Percentiles rank a stretch among this genome's conserved stretches.
These are phyloP conservation scores for Hanseniaspora guilliermondii DNA, from an alignment of 805 yeast genomes.

Conservation along the genomic window DNA sequence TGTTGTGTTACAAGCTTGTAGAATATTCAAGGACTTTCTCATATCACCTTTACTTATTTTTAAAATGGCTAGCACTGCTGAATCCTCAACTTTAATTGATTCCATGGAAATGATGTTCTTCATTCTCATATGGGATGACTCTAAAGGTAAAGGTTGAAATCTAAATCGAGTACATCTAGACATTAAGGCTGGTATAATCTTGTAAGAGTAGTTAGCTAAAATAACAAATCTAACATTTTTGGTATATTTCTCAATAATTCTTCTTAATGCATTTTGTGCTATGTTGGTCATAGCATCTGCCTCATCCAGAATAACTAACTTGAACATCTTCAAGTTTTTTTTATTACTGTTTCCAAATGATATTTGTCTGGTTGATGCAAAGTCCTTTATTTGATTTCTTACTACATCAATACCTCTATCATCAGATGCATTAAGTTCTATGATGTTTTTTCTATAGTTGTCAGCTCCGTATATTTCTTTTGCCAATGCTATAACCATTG, in stretches of 20 bases:
- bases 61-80: slow-evolving; percentile 56
- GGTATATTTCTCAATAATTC: slow-evolving; percentile 80
- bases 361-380: slow-evolving; percentile 91
- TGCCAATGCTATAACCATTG: slow-evolving; percentile 79
- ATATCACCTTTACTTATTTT: slow-evolving; percentile 83
- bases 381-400: slow-evolving; percentile 91
- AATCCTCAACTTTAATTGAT: slow-evolving; percentile 41
- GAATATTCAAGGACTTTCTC: slow-evolving; percentile 85
- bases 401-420: slow-evolving; percentile 97
- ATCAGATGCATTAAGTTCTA: slow-evolving; percentile 91
- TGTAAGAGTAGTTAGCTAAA: slow-evolving; percentile 90
- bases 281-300: slow-evolving; percentile 90
- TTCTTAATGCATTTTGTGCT: slow-evolving; percentile 70
- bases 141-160: slow-evolving; percentile 64
- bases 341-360: slow-evolving; percentile 30
- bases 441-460: slow-evolving; percentile 71
- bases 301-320: slow-evolving; percentile 84
- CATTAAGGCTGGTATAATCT: slow-evolving; percentile 83
- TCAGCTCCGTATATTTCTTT: slow-evolving; percentile 68
- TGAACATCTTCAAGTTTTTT: slow-evolving; percentile 51
- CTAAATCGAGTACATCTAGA: slow-evolving; percentile 93
- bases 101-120: slow-evolving; percentile 60
- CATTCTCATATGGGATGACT: slow-evolving; percentile 58
- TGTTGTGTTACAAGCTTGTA: slow-evolving; percentile 88
- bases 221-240: slow-evolving; percentile 92